These are phyloP conservation scores for Gymnopus androsaceus DNA, from an alignment of 1,284 basidiomycete species.

Conservation along the genomic window DNA sequence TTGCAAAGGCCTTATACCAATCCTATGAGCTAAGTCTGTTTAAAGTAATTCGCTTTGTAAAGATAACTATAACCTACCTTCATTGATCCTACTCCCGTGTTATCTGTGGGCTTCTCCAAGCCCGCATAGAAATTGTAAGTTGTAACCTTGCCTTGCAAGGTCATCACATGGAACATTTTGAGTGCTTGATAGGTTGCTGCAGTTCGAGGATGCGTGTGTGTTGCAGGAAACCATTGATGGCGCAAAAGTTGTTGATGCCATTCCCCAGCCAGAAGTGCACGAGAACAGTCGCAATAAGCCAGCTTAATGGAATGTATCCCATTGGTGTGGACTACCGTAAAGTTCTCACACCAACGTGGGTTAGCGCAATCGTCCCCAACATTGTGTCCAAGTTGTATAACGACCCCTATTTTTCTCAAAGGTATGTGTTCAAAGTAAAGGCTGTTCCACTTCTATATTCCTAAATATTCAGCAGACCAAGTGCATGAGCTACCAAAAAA, in stretches of 20 bases:
- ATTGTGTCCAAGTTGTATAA: background rate
- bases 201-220: background rate
- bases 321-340: constrained; percentile 1
- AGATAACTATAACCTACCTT: no score
- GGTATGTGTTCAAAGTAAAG: background rate
- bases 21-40: no score
- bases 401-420: background rate
- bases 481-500: no score
- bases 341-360: background rate
- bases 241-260: background rate
- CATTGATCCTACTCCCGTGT: no score
- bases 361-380: background rate
- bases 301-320: background rate
- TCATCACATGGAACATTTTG: no score
- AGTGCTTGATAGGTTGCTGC: no score
- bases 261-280: background rate
- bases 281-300: background rate
- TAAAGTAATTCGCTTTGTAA: no score
- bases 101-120: no score
- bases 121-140: no score
- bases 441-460: background rate
- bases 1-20: no score
- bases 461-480: no score
- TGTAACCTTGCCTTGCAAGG: no score
- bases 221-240: background rate